Base-by-base conservation (phyloP, 768 basidiomycete species). In the Calocera viscosa region DNA sequence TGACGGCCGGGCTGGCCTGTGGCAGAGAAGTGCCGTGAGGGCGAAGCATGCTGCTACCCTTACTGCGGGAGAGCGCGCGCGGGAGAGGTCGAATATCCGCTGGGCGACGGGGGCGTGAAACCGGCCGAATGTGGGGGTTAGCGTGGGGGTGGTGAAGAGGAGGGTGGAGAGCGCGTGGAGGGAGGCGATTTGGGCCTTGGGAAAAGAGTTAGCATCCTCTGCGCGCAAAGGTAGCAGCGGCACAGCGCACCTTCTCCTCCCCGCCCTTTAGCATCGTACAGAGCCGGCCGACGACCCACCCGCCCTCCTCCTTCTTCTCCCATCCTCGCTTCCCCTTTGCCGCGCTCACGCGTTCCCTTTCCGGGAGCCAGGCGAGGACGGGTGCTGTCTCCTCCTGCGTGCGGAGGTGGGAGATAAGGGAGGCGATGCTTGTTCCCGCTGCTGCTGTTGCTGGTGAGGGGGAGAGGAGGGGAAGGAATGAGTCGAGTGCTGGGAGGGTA, bases 281-380 rank as follows among this genome's bases (percentile, higher is more conserved):
- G 39, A 90, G 72, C 39, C 79, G 79, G 49, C 82, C 76, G 1
- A 82, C 80, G 8, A 84, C 82, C 86, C 88, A 88, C 0, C 83
- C 82, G 7, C 85, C 83, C 30, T 80, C 77, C 0, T 81, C 79
- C 0, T 81, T 77, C 72, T 85, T 86, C 76, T 91, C 89, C 89
- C 89, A 91, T 2, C 89, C 87, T 0, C 89, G 80, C 67, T 83
- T 83, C 1, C 79, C 80, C 69, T 82, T 85, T 28, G 80, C 77
- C 64, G 86, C 85, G 68, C 78, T 81, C 41, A 78, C 72, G 24
- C 87, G 77, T 24, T 89, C 86, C 0, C 74, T 70, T 0, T 77
- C 81, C 7, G 87, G 89, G 0, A 84, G 72, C 89, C 89, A 90
- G 26, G 84, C 82, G 0, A 82, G 75, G 17, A 89, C 77, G 1